Evolutionary conservation across 2,329 filamentous ascomycete species (phyloP).

Genomic region (Diaporthe amygdali): DNA sequence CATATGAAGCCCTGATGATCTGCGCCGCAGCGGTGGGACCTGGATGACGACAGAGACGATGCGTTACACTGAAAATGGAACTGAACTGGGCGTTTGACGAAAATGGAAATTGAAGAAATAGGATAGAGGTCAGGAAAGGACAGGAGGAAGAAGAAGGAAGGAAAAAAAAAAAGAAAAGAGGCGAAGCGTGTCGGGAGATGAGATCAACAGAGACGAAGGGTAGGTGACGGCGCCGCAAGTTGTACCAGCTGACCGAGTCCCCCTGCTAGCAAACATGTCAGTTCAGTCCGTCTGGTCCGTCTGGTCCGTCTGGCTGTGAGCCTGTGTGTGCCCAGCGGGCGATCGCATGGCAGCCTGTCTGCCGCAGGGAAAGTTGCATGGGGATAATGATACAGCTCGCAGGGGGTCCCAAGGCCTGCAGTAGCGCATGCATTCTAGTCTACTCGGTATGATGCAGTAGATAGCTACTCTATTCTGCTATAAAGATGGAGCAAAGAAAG

Average conservation of each 20-base stretch:
- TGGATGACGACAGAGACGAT: conserved; percentile 13
- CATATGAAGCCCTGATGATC: neutral
- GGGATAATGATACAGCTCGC: neutral
- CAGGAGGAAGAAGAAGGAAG: neutral
- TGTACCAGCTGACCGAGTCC: conserved; percentile 22
- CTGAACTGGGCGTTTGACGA: neutral
- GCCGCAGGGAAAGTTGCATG: neutral
- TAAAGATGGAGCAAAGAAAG: neutral
- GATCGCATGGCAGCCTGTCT: neutral
- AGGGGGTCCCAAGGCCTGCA: neutral
- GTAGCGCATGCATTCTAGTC: neutral
- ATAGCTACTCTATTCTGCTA: no score
- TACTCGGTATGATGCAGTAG: no score
- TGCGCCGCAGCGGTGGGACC: conserved; percentile 20
- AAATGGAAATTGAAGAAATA: neutral
- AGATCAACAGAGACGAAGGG: conserved; percentile 7
- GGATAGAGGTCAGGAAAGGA: neutral
- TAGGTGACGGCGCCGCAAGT: neutral
- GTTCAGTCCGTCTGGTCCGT: neutral
- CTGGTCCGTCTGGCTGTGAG: neutral
- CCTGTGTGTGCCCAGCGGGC: neutral
- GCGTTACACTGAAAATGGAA: neutral
- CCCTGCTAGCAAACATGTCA: conserved; percentile 16
- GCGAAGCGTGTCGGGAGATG: neutral
- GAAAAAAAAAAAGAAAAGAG: neutral